Evolutionary conservation across 2,329 filamentous ascomycete species (phyloP), one percentile per base, ranked within the genome.

Genomic region (Cladosporium phlei): DNA sequence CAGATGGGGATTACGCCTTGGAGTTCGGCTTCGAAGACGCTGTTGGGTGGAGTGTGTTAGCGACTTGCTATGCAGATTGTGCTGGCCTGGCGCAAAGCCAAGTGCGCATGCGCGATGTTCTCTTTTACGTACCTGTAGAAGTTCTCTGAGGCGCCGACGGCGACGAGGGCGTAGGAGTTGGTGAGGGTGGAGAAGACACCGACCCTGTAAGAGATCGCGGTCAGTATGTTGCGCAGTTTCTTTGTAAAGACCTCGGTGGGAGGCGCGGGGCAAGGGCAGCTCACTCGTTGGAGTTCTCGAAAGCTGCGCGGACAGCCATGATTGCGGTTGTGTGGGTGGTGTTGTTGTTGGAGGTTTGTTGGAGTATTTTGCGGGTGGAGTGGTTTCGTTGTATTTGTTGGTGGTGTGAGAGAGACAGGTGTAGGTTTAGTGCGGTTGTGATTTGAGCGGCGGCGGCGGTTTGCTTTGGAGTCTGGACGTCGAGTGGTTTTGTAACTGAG

Each of bases 1-100:
- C 88, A 93, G 69, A 96, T 96, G 58, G 93, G 93, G 61, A 98
- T 91, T 54, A 96, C 83, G 74, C 97, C 93, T 76, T 95, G 88
- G 52, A 98, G 79, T 75, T 98, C 93, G 54, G 91, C 85, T 77
- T 98, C 93, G 74, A 98, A 97, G 67, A 97, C 81, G 76, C 88
- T 88, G 40, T 34, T 30, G 22, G 30, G 16, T n/a, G 24, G 30
- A 4, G 24, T 10, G 21, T 22, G 38, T 45, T 29, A 45, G 30
- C 16, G 21, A n/a, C n/a, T n/a, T n/a, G n/a, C n/a, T n/a, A n/a
- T n/a, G n/a, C n/a, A 33, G 21, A 25, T 45, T 24, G 16, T 21
- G 19, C 14, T 28, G 24, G 12, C 33, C 40, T 35, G 30, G 39
- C 39, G 29, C 39, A 40, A n/a, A n/a, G n/a, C n/a, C n/a, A n/a